Conservation (phyloP, 768 basidiomycete species). For the Tricholoma matsutake region DNA sequence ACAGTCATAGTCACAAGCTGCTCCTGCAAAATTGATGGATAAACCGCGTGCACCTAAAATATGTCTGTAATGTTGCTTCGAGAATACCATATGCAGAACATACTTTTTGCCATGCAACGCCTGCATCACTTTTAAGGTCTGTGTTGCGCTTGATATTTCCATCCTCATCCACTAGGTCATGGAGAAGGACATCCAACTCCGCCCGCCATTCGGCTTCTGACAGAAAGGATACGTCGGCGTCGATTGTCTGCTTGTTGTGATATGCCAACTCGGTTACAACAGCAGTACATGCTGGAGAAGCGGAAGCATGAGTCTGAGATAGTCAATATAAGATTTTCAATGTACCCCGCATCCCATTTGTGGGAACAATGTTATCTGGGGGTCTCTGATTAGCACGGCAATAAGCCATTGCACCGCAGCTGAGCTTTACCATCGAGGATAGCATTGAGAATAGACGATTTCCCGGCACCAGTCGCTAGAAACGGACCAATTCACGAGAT, state of each 20-base stretch:
- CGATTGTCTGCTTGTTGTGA: constrained; percentile 51
- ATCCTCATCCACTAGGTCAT: constrained; percentile 59
- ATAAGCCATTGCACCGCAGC: not conserved
- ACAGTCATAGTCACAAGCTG: constrained; percentile 45
- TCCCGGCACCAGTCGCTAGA: constrained; percentile 58
- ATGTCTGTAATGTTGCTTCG: not conserved
- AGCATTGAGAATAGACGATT: constrained; percentile 60
- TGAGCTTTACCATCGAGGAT: constrained; percentile 48
- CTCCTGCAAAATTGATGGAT: constrained; percentile 50
- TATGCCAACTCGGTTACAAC: constrained; percentile 62
- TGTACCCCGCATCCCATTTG: constrained; percentile 61
- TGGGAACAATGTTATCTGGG: constrained; percentile 57
- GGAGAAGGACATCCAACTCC: constrained; percentile 51
- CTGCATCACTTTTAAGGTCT: constrained; percentile 57
- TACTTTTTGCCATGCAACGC: constrained; percentile 62
- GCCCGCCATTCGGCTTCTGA: constrained; percentile 53
- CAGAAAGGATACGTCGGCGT: constrained; percentile 59
- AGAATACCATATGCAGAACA: not conserved
- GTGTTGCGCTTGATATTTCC: constrained; percentile 49
- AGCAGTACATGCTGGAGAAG: constrained; percentile 54
- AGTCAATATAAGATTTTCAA: not conserved
- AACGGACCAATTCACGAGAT: not conserved
- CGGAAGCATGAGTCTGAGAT: not conserved
- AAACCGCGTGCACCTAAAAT: constrained; percentile 56
- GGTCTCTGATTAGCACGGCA: not conserved